phyloP scores from a whole-genome alignment of 352 stramenopile species.

The Phytopythium delawarense region DNA sequence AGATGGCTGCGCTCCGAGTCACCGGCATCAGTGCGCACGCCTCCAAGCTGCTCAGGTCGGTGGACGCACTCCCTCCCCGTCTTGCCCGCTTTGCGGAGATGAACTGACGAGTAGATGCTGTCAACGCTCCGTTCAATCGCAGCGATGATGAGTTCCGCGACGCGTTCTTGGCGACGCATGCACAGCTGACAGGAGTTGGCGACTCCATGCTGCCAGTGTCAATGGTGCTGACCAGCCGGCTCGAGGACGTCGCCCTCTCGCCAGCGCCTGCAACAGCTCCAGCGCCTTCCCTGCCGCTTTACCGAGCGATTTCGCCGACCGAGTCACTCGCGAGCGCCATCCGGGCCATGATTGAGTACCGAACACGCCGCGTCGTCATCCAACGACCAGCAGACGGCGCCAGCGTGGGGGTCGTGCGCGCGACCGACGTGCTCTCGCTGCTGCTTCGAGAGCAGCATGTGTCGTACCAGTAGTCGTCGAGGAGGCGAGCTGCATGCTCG shows the following conservation, averaged over 20 bases:
- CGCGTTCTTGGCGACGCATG: constrained; percentile 19
- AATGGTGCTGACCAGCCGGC: not conserved
- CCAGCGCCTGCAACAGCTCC: not conserved
- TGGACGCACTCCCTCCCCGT: not conserved
- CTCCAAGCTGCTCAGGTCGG: not conserved
- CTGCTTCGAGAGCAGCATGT: constrained; percentile 48
- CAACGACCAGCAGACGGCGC: constrained; percentile 11
- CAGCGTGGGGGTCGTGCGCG: constrained; percentile 35
- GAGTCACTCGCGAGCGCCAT: constrained; percentile 43
- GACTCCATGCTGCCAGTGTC: not conserved
- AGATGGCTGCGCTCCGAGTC: constrained; percentile 25
- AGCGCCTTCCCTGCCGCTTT: not conserved
- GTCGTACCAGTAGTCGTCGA: constrained; percentile 8
- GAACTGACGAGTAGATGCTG: not conserved
- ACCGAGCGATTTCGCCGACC: constrained; percentile 3
- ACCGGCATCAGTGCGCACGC: constrained; percentile 23
- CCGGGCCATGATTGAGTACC: constrained; percentile 34
- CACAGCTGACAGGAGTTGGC: not conserved
- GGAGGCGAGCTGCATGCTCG: not conserved
- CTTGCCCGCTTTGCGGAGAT: not conserved
- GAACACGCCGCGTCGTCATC: constrained; percentile 31
- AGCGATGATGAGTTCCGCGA: constrained; percentile 21
- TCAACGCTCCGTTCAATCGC: not conserved
- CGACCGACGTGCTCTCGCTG: constrained; percentile 45
- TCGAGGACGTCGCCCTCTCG: not conserved